Evolutionary conservation across 352 stramenopile species (phyloP), one percentile per base, ranked within the genome.

Genomic region (Albugo laibachii): DNA sequence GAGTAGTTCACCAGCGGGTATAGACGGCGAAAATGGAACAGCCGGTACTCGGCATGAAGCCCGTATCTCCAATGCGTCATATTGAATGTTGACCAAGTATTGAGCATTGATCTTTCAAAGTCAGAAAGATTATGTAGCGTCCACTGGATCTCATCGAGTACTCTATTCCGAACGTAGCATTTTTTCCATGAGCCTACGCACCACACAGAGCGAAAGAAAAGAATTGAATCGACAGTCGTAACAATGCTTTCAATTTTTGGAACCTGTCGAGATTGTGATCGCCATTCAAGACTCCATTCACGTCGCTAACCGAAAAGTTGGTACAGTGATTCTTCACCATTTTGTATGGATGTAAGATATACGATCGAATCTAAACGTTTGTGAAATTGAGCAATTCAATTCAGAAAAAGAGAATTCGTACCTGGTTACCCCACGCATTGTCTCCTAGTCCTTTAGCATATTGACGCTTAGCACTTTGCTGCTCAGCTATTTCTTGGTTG

Each of bases 311-410:
- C n/a, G 93, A 78, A 58, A 82, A 82, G 18, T 92, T 89, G 1
- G 81, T 96, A 41, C 87, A 68, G 58, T 94, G 75, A 57, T 98
- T 92, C 53, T 99, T 99, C 36, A 98, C 87, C 62, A 98, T 78
- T 58, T 97, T 96, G 71, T 99, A 98, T 13, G 95, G 95, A 55
- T 98, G 91, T 58, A 98, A 58, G 45, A 94, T 72, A 61, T 98
- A 98, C 62, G 95, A 97, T 10, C 95, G 85, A 58, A 99, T 97
- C 70, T 98, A 79, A 14, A 13, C 14, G 24, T 10, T 19, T 15
- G 16, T 14, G 45, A 27, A 65, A 61, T 15, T 70, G 72, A 65
- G 70, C 91, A 13, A 48, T 15, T 58, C 55, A 92, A 49, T 68
- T 55, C 34, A 14, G 18, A 36, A 14, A 18, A 31, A 8, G 24